Conservation (phyloP, 371 early-diverging fungal genomes). For the Circinella umbellata region DNA sequence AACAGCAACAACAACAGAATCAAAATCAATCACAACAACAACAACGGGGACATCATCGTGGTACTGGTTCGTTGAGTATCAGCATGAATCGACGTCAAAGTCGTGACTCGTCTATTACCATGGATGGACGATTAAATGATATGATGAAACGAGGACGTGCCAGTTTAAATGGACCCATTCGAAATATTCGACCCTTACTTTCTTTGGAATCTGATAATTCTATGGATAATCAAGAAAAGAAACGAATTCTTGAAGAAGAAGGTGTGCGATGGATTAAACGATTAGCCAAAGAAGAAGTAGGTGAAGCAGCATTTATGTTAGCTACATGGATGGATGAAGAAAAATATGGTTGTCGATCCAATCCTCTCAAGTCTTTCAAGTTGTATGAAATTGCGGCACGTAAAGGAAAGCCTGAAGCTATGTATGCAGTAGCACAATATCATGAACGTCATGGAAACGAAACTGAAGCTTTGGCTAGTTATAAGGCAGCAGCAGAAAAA, state of each 20-base stretch:
- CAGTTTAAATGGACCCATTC: slow-evolving; percentile 5
- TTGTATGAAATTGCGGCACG: slow-evolving; percentile 41
- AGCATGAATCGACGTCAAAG: background rate
- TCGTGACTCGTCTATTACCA: slow-evolving; percentile 1
- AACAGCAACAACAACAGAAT: slow-evolving; percentile 2
- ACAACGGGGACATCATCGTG: background rate
- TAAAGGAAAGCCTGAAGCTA: slow-evolving; percentile 23
- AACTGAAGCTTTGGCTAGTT: slow-evolving; percentile 66
- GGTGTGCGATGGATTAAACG: slow-evolving; percentile 75
- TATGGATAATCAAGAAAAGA: slow-evolving; percentile 19
- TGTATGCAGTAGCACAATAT: slow-evolving; percentile 27
- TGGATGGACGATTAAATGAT: background rate
- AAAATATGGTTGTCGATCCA: slow-evolving; percentile 57
- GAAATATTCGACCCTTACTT: background rate
- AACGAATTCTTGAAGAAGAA: slow-evolving; percentile 51
- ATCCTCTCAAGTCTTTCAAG: slow-evolving; percentile 47
- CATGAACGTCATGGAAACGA: slow-evolving; percentile 62
- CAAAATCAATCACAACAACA: background rate
- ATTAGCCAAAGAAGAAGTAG: slow-evolving; percentile 67
- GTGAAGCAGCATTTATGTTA: slow-evolving; percentile 72
- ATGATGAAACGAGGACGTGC: slow-evolving; percentile 18
- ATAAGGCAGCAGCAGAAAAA: slow-evolving; percentile 71
- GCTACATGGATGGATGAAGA: slow-evolving; percentile 75
- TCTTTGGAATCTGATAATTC: background rate
- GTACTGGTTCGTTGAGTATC: background rate